Conservation (phyloP, 2,329 filamentous ascomycete species). For the Botrytis elliptica region DNA sequence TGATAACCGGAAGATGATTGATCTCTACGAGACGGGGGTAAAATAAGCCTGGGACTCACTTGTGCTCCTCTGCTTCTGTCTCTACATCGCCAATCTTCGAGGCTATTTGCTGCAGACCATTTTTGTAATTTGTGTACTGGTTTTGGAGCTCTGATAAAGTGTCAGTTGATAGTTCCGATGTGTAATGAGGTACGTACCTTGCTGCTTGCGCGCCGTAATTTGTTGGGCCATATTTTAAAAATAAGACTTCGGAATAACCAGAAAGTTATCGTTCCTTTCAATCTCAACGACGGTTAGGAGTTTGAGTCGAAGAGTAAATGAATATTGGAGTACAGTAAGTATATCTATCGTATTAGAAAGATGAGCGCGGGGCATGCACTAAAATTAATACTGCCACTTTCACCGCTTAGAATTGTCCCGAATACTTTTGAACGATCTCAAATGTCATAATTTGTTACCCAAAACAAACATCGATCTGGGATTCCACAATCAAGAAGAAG, state of each 20-base stretch:
- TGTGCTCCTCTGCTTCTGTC: constrained; percentile 96
- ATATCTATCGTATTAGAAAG: background rate
- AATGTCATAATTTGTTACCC: constrained; percentile 8
- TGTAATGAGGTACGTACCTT: constrained; percentile 33
- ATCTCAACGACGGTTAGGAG: background rate
- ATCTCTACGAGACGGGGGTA: background rate
- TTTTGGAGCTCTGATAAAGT: constrained; percentile 66
- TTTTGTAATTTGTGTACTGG: constrained; percentile 77
- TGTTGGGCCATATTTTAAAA: constrained; percentile 36
- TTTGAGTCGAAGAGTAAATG: background rate
- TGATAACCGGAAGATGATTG: background rate
- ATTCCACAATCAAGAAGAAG: constrained; percentile 3
- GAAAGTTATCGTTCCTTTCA: background rate
- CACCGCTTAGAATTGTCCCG: constrained; percentile 13
- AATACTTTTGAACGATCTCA: background rate
- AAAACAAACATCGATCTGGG: background rate
- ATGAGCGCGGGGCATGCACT: constrained; percentile 7
- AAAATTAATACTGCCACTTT: constrained; percentile 18
- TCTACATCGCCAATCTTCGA: constrained; percentile 97
- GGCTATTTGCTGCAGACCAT: constrained; percentile 83
- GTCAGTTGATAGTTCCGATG: constrained; percentile 12
- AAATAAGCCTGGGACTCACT: constrained; percentile 57
- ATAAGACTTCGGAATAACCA: background rate
- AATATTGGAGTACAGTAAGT: background rate
- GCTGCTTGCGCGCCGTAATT: constrained; percentile 40